Base-by-base conservation (phyloP, 306 rosid genomes). In the Trifolium repens region DNA sequence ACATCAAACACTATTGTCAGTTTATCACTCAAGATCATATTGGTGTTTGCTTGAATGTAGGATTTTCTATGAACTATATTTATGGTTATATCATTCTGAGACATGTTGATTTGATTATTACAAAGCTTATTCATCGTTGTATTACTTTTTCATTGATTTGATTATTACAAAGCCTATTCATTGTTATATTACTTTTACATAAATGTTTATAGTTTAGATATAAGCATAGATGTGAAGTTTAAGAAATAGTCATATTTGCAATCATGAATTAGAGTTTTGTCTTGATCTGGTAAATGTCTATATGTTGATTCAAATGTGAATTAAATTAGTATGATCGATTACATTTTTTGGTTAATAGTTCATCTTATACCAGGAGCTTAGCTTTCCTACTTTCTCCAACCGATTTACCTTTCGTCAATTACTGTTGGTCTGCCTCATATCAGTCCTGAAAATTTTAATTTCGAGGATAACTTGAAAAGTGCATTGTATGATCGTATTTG, bases 351-450 rank as follows among this genome's bases (percentile, higher is more conserved):
- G 70, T 39, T 5, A 37, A 72, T 4, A 60, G 64, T 74, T 75
- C 67, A 46, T 85, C 61, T 78, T 26, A 26, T 85, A 81, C 79
- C 94, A 91, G 98, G 98, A 81, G 94, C 97, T 52, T 81, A 91
- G 79, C 97, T 94, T 74, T 94, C 94, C 49, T 80, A 87, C 73
- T 89, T 90, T 87, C 89, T 94, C 67, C 89, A 79, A 17, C 96
- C 97, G n/a, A n/a, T n/a, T n/a, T n/a, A n/a, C n/a, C n/a, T n/a
- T n/a, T n/a, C n/a, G n/a, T n/a, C n/a, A n/a, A n/a, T n/a, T n/a
- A n/a, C n/a, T n/a, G n/a, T n/a, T n/a, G n/a, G n/a, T n/a, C n/a
- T n/a, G n/a, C n/a, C n/a, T n/a, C n/a, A n/a, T 35, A 81, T 37
- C 82, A 60, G 49, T 82, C 81, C 82, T 14, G 85, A 81, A 68